phyloP scores from a whole-genome alignment of 2,329 filamentous ascomycete genomes.

The Xylariaceae sp. region DNA sequence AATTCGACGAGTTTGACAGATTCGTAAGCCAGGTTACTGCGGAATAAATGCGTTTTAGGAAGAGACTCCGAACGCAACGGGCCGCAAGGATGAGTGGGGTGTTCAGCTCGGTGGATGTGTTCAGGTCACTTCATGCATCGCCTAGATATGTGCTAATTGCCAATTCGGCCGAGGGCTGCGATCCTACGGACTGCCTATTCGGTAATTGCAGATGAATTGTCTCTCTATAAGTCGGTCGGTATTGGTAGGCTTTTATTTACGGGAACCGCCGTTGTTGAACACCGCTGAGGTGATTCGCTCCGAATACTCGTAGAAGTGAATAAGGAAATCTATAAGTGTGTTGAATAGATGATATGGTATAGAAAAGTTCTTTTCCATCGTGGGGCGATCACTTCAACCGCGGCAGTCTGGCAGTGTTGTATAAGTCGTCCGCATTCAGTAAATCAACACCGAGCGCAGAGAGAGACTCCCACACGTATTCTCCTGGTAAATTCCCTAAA shows the following conservation, averaged over 20 bases:
- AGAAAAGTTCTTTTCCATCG: background rate
- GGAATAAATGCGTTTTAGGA: too few species aligned
- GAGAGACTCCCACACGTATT: conserved; percentile 29
- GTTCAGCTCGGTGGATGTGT: background rate
- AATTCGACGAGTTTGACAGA: background rate
- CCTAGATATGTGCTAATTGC: too few species aligned
- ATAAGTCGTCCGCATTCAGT: conserved; percentile 29
- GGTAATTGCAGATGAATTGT: too few species aligned
- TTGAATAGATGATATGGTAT: background rate
- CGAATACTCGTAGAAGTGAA: too few species aligned
- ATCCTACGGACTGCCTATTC: too few species aligned
- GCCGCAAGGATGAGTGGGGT: background rate
- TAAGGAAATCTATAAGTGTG: background rate
- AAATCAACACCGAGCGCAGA: conserved; percentile 25
- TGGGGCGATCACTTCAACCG: conserved; percentile 7
- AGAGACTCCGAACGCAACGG: background rate
- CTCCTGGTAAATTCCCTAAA: conserved; percentile 27
- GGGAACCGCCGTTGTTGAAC: too few species aligned
- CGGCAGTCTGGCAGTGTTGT: conserved; percentile 20
- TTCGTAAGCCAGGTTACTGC: background rate
- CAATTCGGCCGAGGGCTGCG: too few species aligned
- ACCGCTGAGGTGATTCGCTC: too few species aligned
- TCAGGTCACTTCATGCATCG: too few species aligned
- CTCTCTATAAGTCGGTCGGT: too few species aligned
- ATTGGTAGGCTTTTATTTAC: too few species aligned